Percentiles rank a stretch among this genome's conserved stretches.
Evolutionary conservation across 2,329 filamentous ascomycete species (phyloP).

Genomic region (Trichoderma atroviride): DNA sequence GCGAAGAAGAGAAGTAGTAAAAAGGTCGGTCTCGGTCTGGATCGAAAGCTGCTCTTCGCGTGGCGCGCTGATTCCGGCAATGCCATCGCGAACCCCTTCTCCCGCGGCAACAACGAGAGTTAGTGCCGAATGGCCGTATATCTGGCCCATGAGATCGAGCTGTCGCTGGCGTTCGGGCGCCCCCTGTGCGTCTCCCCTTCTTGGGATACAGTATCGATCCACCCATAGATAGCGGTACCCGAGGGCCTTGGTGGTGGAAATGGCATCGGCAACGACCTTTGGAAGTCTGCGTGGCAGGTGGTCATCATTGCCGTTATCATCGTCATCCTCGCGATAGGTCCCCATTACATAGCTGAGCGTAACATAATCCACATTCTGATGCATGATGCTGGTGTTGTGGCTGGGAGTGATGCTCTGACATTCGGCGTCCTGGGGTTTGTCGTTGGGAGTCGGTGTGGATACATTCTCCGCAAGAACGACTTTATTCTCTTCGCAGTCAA

Average conservation of each 20-base stretch:
- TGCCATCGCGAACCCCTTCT: conserved; percentile 36
- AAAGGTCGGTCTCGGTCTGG: conserved; percentile 38
- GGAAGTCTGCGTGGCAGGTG: conserved; percentile 36
- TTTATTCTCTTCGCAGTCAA: conserved; percentile 38
- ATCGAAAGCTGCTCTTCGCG: conserved; percentile 43
- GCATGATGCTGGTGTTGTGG: conserved; percentile 25
- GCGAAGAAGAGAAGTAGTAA: conserved; percentile 42
- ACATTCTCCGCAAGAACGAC: conserved; percentile 38
- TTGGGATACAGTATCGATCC: conserved; percentile 41
- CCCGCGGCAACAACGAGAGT: conserved; percentile 44
- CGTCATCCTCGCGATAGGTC: conserved; percentile 14
- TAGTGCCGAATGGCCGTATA: conserved; percentile 40
- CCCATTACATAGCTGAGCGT: conserved; percentile 44
- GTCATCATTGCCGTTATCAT: neutral
- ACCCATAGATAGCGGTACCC: conserved; percentile 45
- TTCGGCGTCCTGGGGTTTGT: neutral
- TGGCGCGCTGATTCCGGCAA: conserved; percentile 40
- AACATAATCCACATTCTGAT: conserved; percentile 36
- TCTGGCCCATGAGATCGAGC: conserved; percentile 39
- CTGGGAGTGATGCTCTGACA: conserved; percentile 1
- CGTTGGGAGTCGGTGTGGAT: conserved; percentile 12
- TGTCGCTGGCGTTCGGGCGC: conserved; percentile 34
- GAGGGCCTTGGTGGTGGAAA: conserved; percentile 37
- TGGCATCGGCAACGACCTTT: conserved; percentile 40
- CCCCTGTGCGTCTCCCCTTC: conserved; percentile 32